Base-by-base conservation (phyloP, 2,329 filamentous ascomycete species). In the Trichoderma sp. region DNA sequence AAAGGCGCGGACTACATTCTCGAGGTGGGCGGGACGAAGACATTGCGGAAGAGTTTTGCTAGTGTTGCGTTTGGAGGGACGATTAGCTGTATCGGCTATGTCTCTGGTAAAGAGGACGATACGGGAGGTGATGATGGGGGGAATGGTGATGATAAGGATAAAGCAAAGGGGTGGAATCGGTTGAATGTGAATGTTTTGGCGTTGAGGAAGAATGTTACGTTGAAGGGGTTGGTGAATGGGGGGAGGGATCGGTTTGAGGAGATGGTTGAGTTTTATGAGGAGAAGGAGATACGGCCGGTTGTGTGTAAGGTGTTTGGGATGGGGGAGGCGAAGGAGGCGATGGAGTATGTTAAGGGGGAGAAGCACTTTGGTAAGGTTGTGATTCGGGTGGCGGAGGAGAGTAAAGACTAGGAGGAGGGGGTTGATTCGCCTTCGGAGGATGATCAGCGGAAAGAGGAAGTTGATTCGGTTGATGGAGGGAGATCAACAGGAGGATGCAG, bases 181-280 rank as follows among this genome's bases (percentile, higher is more conserved):
- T 81, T 86, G 8, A 90, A 91, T 74, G 86, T 90, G 15, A 92
- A 91, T 75, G 80, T 92, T 32, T 80, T 86, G 70, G 84, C 84
- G n/a, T 73, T 85, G 73, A 74, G 82, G 70, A 77, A 82, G 72
- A 86, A 85, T 73, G 83, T 84, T 15, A 86, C 84, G 36, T 77
- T 86, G 65, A 84, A 84, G 76, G 84, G 90, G 0, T 86, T 92
- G 7, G 76, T 91, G 32, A 91, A 91, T 77, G 90, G 90, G 0
- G 89, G 90, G 11, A 77, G 79, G 70, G 83, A 85, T 62, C 79
- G 83, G 56, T 84, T 89, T 71, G 85, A 87, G 78, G 87, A 89
- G 79, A 87, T 89, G 85, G 74, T 85, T 47, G 71, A 61, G 36
- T 85, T 86, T 60, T 86, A 86, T 73, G 80, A 83, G 72, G 76